These are phyloP conservation scores for Claviceps purpurea DNA, from an alignment of 2,329 filamentous ascomycete species.

Conservation along the genomic window DNA sequence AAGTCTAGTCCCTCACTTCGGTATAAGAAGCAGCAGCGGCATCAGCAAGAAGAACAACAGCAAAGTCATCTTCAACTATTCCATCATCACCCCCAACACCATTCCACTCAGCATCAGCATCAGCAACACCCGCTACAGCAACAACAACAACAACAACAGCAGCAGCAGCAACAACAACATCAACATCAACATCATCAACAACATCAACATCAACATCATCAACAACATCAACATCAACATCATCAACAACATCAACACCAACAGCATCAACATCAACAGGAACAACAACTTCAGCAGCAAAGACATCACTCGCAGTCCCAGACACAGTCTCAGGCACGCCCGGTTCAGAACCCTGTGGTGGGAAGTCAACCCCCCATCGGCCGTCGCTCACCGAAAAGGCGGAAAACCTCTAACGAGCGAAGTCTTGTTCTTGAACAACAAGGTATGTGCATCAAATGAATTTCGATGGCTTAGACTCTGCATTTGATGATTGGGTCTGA, in stretches of 20 bases:
- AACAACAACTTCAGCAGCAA: slow-evolving; percentile 5
- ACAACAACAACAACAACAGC: background rate
- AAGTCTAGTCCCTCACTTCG: slow-evolving; percentile 29
- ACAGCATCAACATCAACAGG: background rate
- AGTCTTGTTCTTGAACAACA: slow-evolving; percentile 20
- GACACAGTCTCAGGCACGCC: background rate
- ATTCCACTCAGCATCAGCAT: slow-evolving; percentile 16
- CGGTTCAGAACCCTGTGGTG: slow-evolving; percentile 1
- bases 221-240: slow-evolving; percentile 11
- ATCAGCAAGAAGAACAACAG: slow-evolving; percentile 11
- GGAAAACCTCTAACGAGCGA: slow-evolving; percentile 21
- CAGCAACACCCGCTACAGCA: slow-evolving; percentile 6
- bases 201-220: slow-evolving; percentile 20
- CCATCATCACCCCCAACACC: background rate
- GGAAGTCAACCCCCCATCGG: slow-evolving; percentile 7
- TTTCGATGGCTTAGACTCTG: background rate
- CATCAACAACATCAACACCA: background rate
- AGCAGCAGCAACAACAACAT: slow-evolving; percentile 14
- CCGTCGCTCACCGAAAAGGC: slow-evolving; percentile 24
- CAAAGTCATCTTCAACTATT: background rate
- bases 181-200: slow-evolving; percentile 11
- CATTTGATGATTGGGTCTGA: background rate
- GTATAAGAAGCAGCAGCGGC: slow-evolving; percentile 22
- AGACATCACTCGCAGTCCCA: slow-evolving; percentile 7
- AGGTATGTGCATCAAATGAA: slow-evolving; percentile 18